Evolutionary conservation across 345 rosid genomes (phyloP), one percentile per base, ranked within the genome.

Genomic region (Lepidium africanum): DNA sequence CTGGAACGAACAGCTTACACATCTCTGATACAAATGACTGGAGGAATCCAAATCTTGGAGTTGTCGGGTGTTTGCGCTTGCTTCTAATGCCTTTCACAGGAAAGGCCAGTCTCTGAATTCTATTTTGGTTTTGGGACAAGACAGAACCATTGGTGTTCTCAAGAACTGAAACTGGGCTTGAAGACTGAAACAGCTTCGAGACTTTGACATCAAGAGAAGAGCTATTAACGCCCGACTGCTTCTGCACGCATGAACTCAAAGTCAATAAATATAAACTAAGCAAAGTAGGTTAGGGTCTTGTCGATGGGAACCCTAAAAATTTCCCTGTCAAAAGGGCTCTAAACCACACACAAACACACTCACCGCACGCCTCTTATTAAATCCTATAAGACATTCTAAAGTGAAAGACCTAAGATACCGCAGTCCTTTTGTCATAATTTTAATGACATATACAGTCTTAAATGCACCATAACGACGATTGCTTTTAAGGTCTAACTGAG

Each of bases 101-200:
- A 51, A 81, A 70, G 53, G 35, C 48, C 39, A 77, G 68, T 68
- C 66, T 76, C 33, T 77, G 72, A 58, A 67, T 39, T 56, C 70
- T 52, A 5, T 71, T 54, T 43, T 48, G 63, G 56, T 81, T 90
- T 19, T 78, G 84, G 32, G 77, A 74, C 11, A 83, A 81, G 79
- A 76, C 77, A 16, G 90, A 86, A 79, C 85, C 72, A 4, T 49
- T 75, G 71, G 85, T 79, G 76, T 79, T 86, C 71, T 85, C 96
- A 10, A 88, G 87, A 64, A 90, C 90, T 65, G 96, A 90, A 55
- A 83, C 83, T 10, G 94, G 89, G 72, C 90, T 86, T 61, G 85
- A 78, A 64, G 88, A 79, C 65, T 72, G 85, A 17, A 84, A 83
- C 13, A 35, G 74, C 47, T 30, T 72, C 11, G 78, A 67, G 71